Percentiles rank a stretch among this genome's conserved stretches.
phyloP scores from a whole-genome alignment of 176 grass and related monocot species.

The Aegilops tauschii region DNA sequence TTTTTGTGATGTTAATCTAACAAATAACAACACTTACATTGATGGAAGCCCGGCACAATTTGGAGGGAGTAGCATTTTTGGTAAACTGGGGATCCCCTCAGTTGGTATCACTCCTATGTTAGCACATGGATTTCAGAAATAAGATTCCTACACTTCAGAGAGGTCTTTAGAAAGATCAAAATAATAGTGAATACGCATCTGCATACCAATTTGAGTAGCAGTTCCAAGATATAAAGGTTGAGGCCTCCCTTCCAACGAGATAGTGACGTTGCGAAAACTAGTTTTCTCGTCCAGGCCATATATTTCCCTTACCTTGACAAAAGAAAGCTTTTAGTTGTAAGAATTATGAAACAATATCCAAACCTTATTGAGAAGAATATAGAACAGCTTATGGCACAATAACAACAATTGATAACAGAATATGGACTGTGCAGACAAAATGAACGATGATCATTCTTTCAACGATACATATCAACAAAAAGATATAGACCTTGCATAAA shows the following conservation, averaged over 20 bases:
- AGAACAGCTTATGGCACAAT: neutral
- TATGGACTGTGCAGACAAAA: neutral
- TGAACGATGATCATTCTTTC: neutral
- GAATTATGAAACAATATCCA: conserved; percentile 28
- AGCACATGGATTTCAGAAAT: conserved; percentile 24
- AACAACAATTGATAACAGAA: conserved; percentile 3
- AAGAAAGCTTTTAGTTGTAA: conserved; percentile 19
- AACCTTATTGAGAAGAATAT: conserved; percentile 16
- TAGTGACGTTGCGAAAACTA: conserved; percentile 75
- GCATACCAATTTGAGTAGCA: conserved; percentile 85
- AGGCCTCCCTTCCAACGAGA: conserved; percentile 73
- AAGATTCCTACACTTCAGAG: conserved; percentile 10
- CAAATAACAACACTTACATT: conserved; percentile 56
- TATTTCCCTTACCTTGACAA: conserved; percentile 73
- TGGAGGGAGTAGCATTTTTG: conserved; percentile 80
- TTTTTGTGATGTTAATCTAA: conserved; percentile 18
- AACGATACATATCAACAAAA: conserved; percentile 20
- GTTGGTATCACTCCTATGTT: conserved; percentile 74
- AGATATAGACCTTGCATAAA: conserved; percentile 73
- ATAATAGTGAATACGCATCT: neutral
- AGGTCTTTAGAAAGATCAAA: neutral
- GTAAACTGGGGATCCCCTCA: conserved; percentile 91
- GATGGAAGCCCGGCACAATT: conserved; percentile 80
- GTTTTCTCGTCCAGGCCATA: conserved; percentile 83
- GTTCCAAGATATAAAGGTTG: conserved; percentile 91